Percentiles rank a stretch among this genome's conserved stretches.
Evolutionary conservation across 2,329 filamentous ascomycete species (phyloP).

Genomic region (Thielaviopsis populi): DNA sequence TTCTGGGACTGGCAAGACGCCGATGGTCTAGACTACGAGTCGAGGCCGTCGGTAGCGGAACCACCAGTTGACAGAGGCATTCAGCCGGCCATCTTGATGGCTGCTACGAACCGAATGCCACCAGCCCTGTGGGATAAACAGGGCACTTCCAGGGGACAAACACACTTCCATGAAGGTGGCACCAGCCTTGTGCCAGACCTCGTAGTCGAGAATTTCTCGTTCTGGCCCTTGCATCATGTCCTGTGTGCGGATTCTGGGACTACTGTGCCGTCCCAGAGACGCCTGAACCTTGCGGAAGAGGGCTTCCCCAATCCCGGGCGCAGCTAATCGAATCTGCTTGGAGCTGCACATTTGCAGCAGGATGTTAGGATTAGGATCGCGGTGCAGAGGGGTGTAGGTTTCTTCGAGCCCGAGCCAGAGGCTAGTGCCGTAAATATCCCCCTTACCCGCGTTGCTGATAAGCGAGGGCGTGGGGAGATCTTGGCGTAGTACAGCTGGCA

Average conservation of each 20-base stretch:
- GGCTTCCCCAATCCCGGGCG: slow-evolving; percentile 44
- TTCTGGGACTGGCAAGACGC: not conserved
- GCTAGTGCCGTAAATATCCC: slow-evolving; percentile 75
- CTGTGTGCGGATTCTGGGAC: slow-evolving; percentile 48
- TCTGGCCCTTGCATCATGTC: slow-evolving; percentile 88
- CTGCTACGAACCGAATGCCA: slow-evolving; percentile 33
- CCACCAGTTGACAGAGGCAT: slow-evolving; percentile 34
- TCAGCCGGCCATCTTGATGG: slow-evolving; percentile 24
- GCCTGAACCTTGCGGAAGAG: slow-evolving; percentile 44
- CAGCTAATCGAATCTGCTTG: slow-evolving; percentile 60
- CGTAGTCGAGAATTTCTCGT: slow-evolving; percentile 47
- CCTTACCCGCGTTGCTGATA: slow-evolving; percentile 49
- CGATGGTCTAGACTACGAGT: not conserved
- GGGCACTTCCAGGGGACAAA: slow-evolving; percentile 37
- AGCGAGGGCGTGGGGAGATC: slow-evolving; percentile 56
- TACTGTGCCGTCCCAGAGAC: slow-evolving; percentile 26
- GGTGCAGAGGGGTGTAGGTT: slow-evolving; percentile 79
- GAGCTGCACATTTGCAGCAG: slow-evolving; percentile 66
- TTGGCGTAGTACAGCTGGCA: slow-evolving; percentile 45
- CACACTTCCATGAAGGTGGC: slow-evolving; percentile 35
- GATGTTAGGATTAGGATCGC: slow-evolving; percentile 86
- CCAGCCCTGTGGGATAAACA: slow-evolving; percentile 32
- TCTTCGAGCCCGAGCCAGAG: slow-evolving; percentile 79
- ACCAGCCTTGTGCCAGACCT: slow-evolving; percentile 45
- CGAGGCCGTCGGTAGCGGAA: slow-evolving; percentile 25